Conservation (phyloP, 2,329 filamentous ascomycete genomes). For the Phaeosphaeria sp. region DNA sequence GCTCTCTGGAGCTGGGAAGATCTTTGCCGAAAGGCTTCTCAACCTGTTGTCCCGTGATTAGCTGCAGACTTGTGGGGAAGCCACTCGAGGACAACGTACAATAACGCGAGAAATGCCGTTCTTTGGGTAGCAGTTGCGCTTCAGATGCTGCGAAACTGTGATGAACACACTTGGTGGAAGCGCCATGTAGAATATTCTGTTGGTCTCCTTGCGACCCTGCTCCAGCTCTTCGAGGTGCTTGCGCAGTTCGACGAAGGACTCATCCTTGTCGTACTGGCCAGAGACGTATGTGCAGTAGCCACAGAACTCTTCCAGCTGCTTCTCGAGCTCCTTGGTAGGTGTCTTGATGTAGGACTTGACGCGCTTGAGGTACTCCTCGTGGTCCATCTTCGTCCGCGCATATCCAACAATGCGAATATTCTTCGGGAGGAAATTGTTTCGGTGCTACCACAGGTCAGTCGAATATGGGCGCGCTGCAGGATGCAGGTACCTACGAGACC, state of each 20-base stretch:
- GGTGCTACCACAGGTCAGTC: slow-evolving; percentile 68
- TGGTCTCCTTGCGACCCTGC: slow-evolving; percentile 78
- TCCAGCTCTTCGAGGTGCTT: slow-evolving; percentile 87
- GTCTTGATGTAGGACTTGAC: slow-evolving; percentile 99
- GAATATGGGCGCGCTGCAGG: slow-evolving; percentile 5
- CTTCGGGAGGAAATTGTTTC: slow-evolving; percentile 97
- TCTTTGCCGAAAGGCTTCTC: slow-evolving; percentile 99
- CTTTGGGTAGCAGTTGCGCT: slow-evolving; percentile 94
- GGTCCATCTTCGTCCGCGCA: slow-evolving; percentile 99
- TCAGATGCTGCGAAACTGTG: slow-evolving; percentile 94
- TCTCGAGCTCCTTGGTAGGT: slow-evolving; percentile 94
- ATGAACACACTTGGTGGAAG: slow-evolving; percentile 97
- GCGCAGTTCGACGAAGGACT: slow-evolving; percentile 86
- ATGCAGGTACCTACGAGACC: slow-evolving; percentile 76
- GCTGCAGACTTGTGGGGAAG: slow-evolving; percentile 11
- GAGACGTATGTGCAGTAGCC: slow-evolving; percentile 88
- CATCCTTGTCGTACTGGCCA: slow-evolving; percentile 98
- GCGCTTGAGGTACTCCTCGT: slow-evolving; percentile 89
- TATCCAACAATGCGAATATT: slow-evolving; percentile 98
- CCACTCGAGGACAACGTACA: slow-evolving; percentile 59
- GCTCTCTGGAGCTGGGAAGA: slow-evolving; percentile 87
- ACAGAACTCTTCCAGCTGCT: slow-evolving; percentile 91
- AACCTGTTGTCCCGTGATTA: slow-evolving; percentile 63
- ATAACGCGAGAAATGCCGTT: slow-evolving; percentile 93
- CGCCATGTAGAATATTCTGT: slow-evolving; percentile 99